Percentiles rank a stretch among this genome's conserved stretches.
Conservation (phyloP, 192 early-diverging fungal species). For the Phlyctochytrium planicorne region DNA sequence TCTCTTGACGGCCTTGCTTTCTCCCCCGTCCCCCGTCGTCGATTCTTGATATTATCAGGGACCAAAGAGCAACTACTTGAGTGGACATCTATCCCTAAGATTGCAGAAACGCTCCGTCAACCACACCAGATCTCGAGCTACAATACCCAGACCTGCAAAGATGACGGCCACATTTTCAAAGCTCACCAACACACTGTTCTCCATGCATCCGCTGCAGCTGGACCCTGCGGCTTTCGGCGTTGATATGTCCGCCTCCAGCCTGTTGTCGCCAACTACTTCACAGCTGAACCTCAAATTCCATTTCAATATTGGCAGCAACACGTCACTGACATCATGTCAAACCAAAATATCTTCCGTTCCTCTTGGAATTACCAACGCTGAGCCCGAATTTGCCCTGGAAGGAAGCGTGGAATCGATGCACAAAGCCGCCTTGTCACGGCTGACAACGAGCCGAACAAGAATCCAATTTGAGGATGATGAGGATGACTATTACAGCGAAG, state of each 20-base stretch:
- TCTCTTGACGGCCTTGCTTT: too few species aligned
- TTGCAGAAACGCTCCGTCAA: too few species aligned
- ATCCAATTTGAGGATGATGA: neutral
- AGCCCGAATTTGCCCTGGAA: neutral
- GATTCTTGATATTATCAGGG: too few species aligned
- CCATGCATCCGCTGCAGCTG: neutral
- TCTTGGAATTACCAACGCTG: neutral
- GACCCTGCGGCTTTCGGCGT: neutral
- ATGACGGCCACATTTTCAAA: neutral
- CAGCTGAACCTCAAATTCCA: neutral
- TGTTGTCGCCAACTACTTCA: neutral
- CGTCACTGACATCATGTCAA: neutral
- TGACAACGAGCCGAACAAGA: neutral
- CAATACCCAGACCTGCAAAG: too few species aligned
- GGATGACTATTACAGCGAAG: neutral
- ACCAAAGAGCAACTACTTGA: too few species aligned
- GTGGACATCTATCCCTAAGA: too few species aligned
- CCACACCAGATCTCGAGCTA: too few species aligned
- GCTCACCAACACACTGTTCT: neutral
- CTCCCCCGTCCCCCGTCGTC: too few species aligned
- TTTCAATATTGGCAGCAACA: neutral
- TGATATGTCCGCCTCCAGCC: neutral
- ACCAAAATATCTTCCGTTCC: neutral
- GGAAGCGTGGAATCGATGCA: neutral
- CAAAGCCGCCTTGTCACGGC: neutral